A percentile compares a stretch with the other conserved stretches of the same genome.
Evolutionary conservation across 2,329 filamentous ascomycete genomes (phyloP).

Genomic region (Hypoxylon sp.): DNA sequence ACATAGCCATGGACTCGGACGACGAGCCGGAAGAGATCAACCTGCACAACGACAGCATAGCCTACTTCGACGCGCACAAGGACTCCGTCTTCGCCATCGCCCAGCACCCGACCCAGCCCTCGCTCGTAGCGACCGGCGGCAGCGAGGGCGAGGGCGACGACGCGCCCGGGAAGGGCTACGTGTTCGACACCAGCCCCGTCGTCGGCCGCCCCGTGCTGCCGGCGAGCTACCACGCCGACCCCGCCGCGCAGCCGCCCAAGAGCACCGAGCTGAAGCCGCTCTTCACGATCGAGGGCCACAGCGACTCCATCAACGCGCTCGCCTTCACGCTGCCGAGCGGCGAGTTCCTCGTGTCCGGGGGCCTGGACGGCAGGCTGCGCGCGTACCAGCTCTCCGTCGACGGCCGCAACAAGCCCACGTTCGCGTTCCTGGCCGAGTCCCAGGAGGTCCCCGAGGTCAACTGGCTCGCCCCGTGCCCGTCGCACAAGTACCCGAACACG

Average conservation of each 20-base stretch:
- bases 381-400: slow-evolving; percentile 70
- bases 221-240: slow-evolving; percentile 77
- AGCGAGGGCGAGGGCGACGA: slow-evolving; percentile 70
- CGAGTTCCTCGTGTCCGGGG: slow-evolving; percentile 86
- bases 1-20: slow-evolving; percentile 85
- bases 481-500: slow-evolving; percentile 78
- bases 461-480: slow-evolving; percentile 85
- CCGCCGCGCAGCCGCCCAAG: slow-evolving; percentile 64
- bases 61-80: slow-evolving; percentile 90
- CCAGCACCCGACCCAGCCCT: slow-evolving; percentile 83
- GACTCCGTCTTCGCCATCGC: slow-evolving; percentile 96
- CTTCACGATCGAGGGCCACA: slow-evolving; percentile 87
- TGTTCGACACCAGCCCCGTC: slow-evolving; percentile 80
- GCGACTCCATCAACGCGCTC: slow-evolving; percentile 89
- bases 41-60: slow-evolving; percentile 91
- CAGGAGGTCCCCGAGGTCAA: slow-evolving; percentile 96
- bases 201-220: slow-evolving; percentile 77
- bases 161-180: slow-evolving; percentile 82
- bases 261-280: slow-evolving; percentile 73
- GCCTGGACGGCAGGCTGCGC: slow-evolving; percentile 85
- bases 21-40: slow-evolving; percentile 78
- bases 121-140: slow-evolving; percentile 88
- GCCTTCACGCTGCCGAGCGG: slow-evolving; percentile 86
- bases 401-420: slow-evolving; percentile 60
- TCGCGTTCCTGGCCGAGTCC: slow-evolving; percentile 77